phyloP scores from a whole-genome alignment of 352 stramenopile species.

The Globisporangium iwayamae region DNA sequence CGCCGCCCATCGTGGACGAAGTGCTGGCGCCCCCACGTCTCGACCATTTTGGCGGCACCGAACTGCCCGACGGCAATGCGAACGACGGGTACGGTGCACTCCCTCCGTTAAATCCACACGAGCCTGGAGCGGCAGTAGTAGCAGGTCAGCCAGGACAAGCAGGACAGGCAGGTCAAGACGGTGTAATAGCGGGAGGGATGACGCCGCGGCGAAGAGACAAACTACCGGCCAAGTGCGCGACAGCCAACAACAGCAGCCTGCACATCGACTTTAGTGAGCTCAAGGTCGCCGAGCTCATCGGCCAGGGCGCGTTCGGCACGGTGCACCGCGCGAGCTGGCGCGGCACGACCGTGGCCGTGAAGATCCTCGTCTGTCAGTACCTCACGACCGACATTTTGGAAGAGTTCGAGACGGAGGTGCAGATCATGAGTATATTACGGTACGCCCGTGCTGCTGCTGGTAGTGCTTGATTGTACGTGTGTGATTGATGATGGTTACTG shows the following conservation, averaged over 20 bases:
- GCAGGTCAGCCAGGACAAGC: constrained; percentile 3
- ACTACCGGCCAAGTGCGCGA: constrained; percentile 39
- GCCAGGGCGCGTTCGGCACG: constrained; percentile 80
- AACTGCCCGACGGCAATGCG: constrained; percentile 16
- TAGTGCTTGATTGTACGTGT: neutral
- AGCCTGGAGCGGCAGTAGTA: neutral
- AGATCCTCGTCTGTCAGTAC: constrained; percentile 83
- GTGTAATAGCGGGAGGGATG: constrained; percentile 20
- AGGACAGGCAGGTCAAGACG: constrained; percentile 6
- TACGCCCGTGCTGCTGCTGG: constrained; percentile 21
- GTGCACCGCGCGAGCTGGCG: constrained; percentile 75
- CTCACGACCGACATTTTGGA: constrained; percentile 81
- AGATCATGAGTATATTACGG: constrained; percentile 89
- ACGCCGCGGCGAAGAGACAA: constrained; percentile 39
- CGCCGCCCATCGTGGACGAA: constrained; percentile 51
- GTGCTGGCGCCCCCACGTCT: constrained; percentile 10
- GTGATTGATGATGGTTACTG: neutral
- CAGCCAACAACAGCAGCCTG: constrained; percentile 74
- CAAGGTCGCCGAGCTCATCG: constrained; percentile 79
- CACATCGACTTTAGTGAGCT: constrained; percentile 82
- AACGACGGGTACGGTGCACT: constrained; percentile 10
- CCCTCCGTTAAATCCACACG: neutral
- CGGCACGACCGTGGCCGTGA: constrained; percentile 75
- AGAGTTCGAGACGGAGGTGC: constrained; percentile 85
- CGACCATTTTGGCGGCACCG: constrained; percentile 20